These are phyloP conservation scores for Kluyveromyces dobzhanskii DNA, from an alignment of 805 yeast genomes.

Conservation along the genomic window DNA sequence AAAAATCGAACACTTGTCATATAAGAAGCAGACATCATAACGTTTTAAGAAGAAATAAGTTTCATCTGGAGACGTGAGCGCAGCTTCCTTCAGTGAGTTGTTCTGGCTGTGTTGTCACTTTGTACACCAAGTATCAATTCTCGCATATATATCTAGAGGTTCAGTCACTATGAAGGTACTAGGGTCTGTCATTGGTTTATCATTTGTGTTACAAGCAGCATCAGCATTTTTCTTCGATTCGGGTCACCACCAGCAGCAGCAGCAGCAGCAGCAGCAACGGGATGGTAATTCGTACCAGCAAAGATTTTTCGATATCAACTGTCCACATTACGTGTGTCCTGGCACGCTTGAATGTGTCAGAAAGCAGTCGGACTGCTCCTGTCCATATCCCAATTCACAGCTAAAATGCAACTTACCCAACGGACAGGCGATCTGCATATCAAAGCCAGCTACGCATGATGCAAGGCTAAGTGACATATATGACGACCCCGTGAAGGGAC, in stretches of 20 bases:
- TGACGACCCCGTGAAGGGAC: constrained; percentile 41
- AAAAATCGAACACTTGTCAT: too few species aligned
- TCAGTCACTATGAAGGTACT: neutral
- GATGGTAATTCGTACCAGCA: constrained; percentile 30
- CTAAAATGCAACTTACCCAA: constrained; percentile 70
- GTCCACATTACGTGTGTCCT: constrained; percentile 68
- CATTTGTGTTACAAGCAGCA: neutral
- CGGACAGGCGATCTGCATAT: constrained; percentile 64
- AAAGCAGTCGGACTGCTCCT: constrained; percentile 68
- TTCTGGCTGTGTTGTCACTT: too few species aligned
- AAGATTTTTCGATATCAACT: constrained; percentile 33
- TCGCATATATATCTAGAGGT: too few species aligned
- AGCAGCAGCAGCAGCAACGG: constrained; percentile 31
- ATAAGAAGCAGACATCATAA: too few species aligned
- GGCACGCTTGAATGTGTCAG: constrained; percentile 76
- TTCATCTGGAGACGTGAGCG: too few species aligned
- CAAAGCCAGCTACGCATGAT: constrained; percentile 59
- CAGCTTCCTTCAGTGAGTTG: too few species aligned
- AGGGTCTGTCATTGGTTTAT: neutral
- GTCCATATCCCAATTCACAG: constrained; percentile 83
- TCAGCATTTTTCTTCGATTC: constrained; percentile 34
- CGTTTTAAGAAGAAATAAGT: too few species aligned
- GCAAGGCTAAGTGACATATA: constrained; percentile 27
- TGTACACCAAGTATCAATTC: too few species aligned
- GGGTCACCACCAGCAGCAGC: constrained; percentile 28